phyloP scores from a whole-genome alignment of 1,284 basidiomycete species.

The Wolfiporia cocos region DNA sequence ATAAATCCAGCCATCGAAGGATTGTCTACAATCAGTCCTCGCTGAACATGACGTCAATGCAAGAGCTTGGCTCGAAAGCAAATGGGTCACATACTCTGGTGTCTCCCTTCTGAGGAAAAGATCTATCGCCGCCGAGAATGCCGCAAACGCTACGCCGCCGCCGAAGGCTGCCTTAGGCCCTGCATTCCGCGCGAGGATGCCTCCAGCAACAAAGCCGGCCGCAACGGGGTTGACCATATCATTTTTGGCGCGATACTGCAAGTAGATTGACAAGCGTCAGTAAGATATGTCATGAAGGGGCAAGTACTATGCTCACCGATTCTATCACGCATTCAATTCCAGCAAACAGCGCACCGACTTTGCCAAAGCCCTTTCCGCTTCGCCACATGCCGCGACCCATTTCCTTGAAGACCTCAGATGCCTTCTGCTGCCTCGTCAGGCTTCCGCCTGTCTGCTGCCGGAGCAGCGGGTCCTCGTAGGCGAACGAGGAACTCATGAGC shows the following conservation, averaged over 20 bases:
- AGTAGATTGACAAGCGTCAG: background rate
- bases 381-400: constrained; percentile 93
- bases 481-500: constrained; percentile 92
- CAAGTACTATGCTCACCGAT: constrained; percentile 62
- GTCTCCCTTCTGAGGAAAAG: constrained; percentile 80
- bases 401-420: constrained; percentile 85
- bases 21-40: too few species aligned
- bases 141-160: constrained; percentile 86
- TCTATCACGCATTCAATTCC: constrained; percentile 96
- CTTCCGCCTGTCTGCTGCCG: constrained; percentile 61
- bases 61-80: background rate
- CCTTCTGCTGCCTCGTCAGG: constrained; percentile 69
- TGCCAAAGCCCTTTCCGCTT: constrained; percentile 89
- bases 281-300: constrained; percentile 3
- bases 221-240: constrained; percentile 83
- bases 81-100: constrained; percentile 60
- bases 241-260: constrained; percentile 91
- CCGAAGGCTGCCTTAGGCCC: constrained; percentile 79
- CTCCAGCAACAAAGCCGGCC: constrained; percentile 72
- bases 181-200: constrained; percentile 78
- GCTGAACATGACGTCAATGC: background rate
- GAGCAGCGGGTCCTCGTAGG: constrained; percentile 90
- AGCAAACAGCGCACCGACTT: constrained; percentile 90
- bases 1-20: too few species aligned
- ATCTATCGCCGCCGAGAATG: constrained; percentile 88